These are phyloP conservation scores for Sherardia arvensis DNA, from an alignment of 257 asterid genomes.

Conservation along the genomic window DNA sequence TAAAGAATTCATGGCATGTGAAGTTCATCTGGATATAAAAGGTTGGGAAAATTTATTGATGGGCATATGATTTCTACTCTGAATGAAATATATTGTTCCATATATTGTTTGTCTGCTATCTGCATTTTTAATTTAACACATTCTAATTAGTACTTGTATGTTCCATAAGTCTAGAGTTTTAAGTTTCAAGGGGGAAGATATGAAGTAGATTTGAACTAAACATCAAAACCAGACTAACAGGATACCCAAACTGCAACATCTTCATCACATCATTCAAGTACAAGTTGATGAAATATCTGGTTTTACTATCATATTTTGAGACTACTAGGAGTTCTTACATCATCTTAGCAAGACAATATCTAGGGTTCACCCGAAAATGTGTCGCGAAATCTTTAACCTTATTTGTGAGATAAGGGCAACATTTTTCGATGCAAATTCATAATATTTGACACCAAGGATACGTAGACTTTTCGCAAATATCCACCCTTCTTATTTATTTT, in stretches of 20 bases:
- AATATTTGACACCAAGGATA: conserved; percentile 39
- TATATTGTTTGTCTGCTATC: no score
- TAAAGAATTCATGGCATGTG: no score
- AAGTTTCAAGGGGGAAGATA: neutral
- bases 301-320: neutral
- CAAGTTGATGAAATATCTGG: neutral
- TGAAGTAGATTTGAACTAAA: neutral
- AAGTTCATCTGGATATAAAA: no score
- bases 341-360: neutral
- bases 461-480: no score
- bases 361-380: neutral
- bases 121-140: no score
- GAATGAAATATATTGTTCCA: no score
- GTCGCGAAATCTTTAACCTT: neutral
- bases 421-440: conserved; percentile 49
- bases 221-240: neutral
- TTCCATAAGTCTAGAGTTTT: no score
- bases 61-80: no score
- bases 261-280: neutral
- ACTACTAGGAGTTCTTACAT: neutral
- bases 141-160: no score
- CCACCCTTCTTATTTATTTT: no score
- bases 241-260: neutral
- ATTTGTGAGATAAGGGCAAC: conserved; percentile 62
- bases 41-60: no score